phyloP scores from a whole-genome alignment of 2,329 filamentous ascomycete species.

The Calonectria multiphialidica region DNA sequence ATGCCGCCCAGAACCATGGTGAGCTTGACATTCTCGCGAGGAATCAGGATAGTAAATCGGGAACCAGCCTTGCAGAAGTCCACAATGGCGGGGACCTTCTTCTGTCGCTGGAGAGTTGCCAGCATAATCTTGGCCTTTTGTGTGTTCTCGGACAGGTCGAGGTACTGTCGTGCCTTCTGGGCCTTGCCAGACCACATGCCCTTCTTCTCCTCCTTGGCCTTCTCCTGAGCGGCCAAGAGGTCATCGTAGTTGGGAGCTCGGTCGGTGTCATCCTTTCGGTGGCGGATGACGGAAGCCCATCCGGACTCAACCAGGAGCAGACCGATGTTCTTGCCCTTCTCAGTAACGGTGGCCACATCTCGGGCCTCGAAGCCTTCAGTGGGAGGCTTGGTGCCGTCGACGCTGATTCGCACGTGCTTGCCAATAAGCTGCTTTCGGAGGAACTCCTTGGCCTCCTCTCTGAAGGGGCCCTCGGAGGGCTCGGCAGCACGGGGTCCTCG shows the following conservation, averaged over 20 bases:
- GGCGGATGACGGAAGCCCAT: conserved; percentile 93
- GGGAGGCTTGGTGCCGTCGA: conserved; percentile 92
- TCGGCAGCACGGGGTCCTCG: conserved; percentile 93
- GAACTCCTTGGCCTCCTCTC: conserved; percentile 96
- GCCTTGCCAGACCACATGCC: conserved; percentile 96
- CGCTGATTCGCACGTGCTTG: conserved; percentile 90
- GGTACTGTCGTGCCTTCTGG: conserved; percentile 83
- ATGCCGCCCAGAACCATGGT: conserved; percentile 96
- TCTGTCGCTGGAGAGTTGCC: conserved; percentile 87
- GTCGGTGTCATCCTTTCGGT: conserved; percentile 94
- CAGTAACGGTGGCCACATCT: conserved; percentile 89
- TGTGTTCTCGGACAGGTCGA: conserved; percentile 90
- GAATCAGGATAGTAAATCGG: conserved; percentile 91
- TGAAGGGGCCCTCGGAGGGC: conserved; percentile 87
- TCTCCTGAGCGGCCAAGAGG: conserved; percentile 82
- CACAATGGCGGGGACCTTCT: conserved; percentile 91
- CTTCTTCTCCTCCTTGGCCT: conserved; percentile 87
- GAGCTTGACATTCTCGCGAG: conserved; percentile 92
- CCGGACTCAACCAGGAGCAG: conserved; percentile 90
- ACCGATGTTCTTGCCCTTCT: conserved; percentile 89
- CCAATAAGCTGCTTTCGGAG: conserved; percentile 93
- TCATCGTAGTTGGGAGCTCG: conserved; percentile 95
- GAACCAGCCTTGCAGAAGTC: conserved; percentile 99
- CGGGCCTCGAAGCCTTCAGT: conserved; percentile 93
- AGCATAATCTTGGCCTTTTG: conserved; percentile 97